Evolutionary conservation across 164 flowering plant species (phyloP).

Genomic region (Pachysandra terminalis): DNA sequence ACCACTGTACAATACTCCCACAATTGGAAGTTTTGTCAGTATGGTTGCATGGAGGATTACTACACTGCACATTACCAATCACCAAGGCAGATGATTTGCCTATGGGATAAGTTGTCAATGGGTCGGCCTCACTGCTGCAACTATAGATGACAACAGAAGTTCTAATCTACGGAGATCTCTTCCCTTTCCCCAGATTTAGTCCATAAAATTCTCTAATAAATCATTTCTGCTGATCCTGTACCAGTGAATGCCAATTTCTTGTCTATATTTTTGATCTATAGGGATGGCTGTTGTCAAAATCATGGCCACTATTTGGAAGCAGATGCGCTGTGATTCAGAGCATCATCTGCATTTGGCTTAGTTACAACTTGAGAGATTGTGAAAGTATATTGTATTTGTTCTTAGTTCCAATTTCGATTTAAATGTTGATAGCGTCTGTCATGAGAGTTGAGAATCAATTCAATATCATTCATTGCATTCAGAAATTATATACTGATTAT

Average conservation of each 20-base stretch:
- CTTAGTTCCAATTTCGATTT: too few species aligned
- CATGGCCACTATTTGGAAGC: neutral
- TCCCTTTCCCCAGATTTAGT: neutral
- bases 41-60: constrained; percentile 84
- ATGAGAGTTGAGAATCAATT: too few species aligned
- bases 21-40: constrained; percentile 92
- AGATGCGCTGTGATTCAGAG: neutral
- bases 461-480: too few species aligned
- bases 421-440: too few species aligned
- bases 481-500: too few species aligned
- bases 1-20: constrained; percentile 72
- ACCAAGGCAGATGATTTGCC: constrained; percentile 91
- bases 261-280: too few species aligned
- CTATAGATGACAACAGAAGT: constrained; percentile 38
- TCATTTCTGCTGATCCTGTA: constrained; percentile 17
- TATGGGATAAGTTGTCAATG: constrained; percentile 78
- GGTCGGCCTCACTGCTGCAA: constrained; percentile 86
- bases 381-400: constrained; percentile 1
- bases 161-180: neutral
- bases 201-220: neutral
- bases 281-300: neutral
- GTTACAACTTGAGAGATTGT: neutral
- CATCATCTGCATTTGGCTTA: neutral
- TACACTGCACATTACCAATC: constrained; percentile 96
- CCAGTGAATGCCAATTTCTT: constrained; percentile 11